A percentile compares a stretch with the other conserved stretches of the same genome.
These are phyloP conservation scores for Phytopythium kandeliae DNA, from an alignment of 352 stramenopile species.

Conservation along the genomic window DNA sequence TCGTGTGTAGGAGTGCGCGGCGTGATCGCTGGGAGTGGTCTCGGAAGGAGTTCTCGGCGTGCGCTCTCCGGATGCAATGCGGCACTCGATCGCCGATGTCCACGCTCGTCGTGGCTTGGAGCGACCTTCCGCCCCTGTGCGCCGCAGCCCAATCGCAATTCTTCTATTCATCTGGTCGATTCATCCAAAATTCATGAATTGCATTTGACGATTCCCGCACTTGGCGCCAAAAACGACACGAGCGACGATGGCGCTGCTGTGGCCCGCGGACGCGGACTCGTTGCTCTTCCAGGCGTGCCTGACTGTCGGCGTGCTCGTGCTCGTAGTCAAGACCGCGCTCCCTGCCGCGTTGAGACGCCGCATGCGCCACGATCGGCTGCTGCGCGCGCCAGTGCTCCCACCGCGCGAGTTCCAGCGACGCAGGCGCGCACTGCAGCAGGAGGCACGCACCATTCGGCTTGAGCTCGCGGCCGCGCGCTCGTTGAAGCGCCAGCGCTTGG, in stretches of 20 bases:
- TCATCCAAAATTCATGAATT: no score
- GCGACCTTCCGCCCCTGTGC: no score
- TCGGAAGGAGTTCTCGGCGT: no score
- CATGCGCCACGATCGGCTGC: not conserved
- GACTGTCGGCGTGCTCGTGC: slow-evolving; percentile 1
- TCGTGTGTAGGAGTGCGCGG: no score
- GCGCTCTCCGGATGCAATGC: no score
- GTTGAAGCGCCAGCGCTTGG: not conserved
- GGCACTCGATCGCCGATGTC: no score
- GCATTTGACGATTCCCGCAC: no score
- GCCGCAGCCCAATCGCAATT: no score
- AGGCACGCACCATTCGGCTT: not conserved
- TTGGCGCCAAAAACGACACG: not conserved
- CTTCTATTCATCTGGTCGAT: no score
- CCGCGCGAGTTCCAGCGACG: slow-evolving; percentile 1
- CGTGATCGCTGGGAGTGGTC: no score
- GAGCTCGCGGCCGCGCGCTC: not conserved
- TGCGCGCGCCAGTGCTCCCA: slow-evolving; percentile 4
- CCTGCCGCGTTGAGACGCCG: not conserved
- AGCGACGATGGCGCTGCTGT: not conserved
- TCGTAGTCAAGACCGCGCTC: not conserved
- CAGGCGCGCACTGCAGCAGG: slow-evolving; percentile 1
- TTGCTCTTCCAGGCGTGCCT: not conserved
- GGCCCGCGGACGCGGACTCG: not conserved
- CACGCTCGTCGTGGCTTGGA: no score